A percentile compares a stretch with the other conserved stretches of the same genome.
These are phyloP conservation scores for Vigna unguiculata DNA, from an alignment of 306 rosid species.

Conservation along the genomic window DNA sequence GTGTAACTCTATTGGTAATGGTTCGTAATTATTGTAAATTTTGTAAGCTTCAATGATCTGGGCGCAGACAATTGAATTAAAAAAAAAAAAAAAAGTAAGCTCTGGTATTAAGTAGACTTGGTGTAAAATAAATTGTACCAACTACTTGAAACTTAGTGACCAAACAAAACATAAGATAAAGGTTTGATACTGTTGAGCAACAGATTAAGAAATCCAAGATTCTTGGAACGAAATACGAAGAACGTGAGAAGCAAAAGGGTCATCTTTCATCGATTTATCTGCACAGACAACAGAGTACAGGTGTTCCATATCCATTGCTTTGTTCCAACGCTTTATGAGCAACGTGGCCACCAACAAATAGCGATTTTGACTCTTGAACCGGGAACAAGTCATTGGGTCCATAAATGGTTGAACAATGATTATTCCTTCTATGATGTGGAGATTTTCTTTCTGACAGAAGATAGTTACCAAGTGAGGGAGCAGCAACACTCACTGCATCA, in stretches of 20 bases:
- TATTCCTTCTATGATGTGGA: conserved; percentile 45
- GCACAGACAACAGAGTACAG: conserved; percentile 54
- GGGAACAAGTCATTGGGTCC: conserved; percentile 52
- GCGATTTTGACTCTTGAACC: conserved; percentile 43
- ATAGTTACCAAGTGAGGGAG: conserved; percentile 74
- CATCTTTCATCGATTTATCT: conserved; percentile 39
- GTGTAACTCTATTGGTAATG: no score
- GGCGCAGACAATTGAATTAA: neutral
- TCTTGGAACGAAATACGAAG: neutral
- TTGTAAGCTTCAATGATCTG: neutral
- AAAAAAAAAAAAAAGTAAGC: no score
- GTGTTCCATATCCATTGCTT: conserved; percentile 49
- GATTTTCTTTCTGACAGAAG: conserved; percentile 73
- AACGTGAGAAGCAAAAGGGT: neutral
- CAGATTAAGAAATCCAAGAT: neutral
- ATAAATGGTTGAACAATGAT: conserved; percentile 37
- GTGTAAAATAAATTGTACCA: neutral
- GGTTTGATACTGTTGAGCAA: conserved; percentile 13
- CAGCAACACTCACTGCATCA: conserved; percentile 54
- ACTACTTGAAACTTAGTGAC: conserved; percentile 27
- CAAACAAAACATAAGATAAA: conserved; percentile 20
- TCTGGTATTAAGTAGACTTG: neutral
- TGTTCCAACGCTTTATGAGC: conserved; percentile 51
- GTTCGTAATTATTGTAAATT: no score
- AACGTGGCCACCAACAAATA: conserved; percentile 49